phyloP scores from a whole-genome alignment of 148 eudicot genomes.

The Arctostaphylos glauca region DNA sequence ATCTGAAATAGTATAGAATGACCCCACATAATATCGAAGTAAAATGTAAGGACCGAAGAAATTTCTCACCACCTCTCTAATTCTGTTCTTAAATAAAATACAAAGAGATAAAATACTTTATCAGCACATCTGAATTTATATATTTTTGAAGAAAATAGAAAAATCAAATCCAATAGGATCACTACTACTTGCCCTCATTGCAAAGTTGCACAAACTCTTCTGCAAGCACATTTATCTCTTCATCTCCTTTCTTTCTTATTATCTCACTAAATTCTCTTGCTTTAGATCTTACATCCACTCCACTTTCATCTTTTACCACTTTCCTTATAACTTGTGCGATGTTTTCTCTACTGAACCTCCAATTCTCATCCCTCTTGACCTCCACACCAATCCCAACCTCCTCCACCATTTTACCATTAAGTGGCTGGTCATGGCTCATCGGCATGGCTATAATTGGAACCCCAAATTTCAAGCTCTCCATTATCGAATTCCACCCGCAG shows the following conservation, averaged over 20 bases:
- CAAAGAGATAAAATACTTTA: neutral
- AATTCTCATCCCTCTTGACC: conserved; percentile 17
- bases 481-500: conserved; percentile 35
- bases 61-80: neutral
- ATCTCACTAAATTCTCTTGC: conserved; percentile 14
- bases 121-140: too few species aligned
- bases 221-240: conserved; percentile 6
- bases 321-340: conserved; percentile 17
- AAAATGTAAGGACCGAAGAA: neutral
- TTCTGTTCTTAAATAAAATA: neutral
- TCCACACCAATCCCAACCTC: conserved; percentile 24
- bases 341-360: conserved; percentile 16
- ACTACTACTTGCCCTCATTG: neutral
- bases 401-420: conserved; percentile 24
- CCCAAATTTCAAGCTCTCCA: conserved; percentile 23
- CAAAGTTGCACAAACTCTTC: conserved; percentile 6
- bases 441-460: conserved; percentile 33
- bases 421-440: conserved; percentile 29
- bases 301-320: conserved; percentile 19
- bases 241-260: conserved; percentile 8
- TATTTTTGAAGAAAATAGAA: too few species aligned
- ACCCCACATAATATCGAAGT: neutral
- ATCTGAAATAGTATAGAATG: neutral
- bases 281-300: conserved; percentile 18
- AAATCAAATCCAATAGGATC: too few species aligned